Percentiles rank a stretch among this genome's conserved stretches.
Evolutionary conservation across 2,329 filamentous ascomycete genomes (phyloP).

Genomic region (Penicillium sp.): DNA sequence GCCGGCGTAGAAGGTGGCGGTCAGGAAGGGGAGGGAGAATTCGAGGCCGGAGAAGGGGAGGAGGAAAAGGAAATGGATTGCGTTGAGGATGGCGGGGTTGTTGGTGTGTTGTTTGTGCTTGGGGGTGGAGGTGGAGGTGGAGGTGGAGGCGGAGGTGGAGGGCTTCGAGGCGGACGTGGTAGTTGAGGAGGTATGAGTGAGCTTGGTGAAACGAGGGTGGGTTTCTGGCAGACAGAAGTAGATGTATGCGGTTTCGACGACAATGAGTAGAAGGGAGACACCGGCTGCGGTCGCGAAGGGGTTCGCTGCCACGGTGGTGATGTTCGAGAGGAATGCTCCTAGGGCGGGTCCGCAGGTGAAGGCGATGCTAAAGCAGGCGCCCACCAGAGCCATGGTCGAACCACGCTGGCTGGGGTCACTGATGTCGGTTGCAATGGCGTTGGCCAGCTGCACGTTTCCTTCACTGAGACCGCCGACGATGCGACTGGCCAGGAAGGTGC

Average conservation of each 20-base stretch:
- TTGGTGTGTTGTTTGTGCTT: conserved; percentile 62
- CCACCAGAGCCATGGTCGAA: conserved; percentile 90
- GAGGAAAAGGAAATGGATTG: conserved; percentile 80
- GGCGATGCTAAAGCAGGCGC: conserved; percentile 93
- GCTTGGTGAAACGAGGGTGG: conserved; percentile 48
- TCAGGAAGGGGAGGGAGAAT: conserved; percentile 95
- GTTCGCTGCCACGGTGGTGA: conserved; percentile 71
- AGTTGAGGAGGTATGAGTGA: conserved; percentile 5
- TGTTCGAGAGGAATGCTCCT: conserved; percentile 72
- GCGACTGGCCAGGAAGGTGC: conserved; percentile 87
- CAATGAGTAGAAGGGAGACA: conserved; percentile 73
- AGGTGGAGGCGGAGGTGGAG: too few species aligned
- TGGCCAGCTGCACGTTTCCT: conserved; percentile 91
- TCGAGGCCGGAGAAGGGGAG: conserved; percentile 98
- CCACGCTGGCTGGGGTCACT: conserved; percentile 76
- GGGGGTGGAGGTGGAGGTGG: too few species aligned
- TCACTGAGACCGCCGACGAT: conserved; percentile 88
- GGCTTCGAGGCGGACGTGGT: too few species aligned
- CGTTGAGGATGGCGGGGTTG: conserved; percentile 70
- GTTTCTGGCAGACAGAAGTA: conserved; percentile 83
- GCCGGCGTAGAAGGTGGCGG: conserved; percentile 85
- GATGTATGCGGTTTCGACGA: conserved; percentile 82
- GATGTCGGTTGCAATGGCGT: conserved; percentile 92
- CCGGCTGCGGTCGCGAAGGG: conserved; percentile 88
- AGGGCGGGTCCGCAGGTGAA: conserved; percentile 94